These are phyloP conservation scores for Blastobotrys robertii DNA, from an alignment of 805 yeast species.

Conservation along the genomic window DNA sequence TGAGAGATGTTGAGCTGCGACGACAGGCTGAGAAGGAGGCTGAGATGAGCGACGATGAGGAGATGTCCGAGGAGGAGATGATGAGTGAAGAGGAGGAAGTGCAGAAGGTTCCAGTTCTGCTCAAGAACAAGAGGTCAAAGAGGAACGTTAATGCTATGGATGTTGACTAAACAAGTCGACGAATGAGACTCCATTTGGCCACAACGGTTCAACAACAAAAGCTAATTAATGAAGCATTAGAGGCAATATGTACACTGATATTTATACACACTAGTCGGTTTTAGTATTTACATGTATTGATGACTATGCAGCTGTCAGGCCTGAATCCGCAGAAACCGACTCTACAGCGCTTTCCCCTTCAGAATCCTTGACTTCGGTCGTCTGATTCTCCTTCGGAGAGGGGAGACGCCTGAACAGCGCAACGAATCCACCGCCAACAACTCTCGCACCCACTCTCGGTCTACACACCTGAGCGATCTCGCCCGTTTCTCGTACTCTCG, in stretches of 20 bases:
- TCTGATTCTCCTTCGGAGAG: too few relatives aligned
- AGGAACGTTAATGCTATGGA: neutral
- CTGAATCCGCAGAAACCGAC: too few relatives aligned
- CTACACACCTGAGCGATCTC: slow-evolving; percentile 37
- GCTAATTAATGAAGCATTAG: neutral
- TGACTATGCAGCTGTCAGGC: too few relatives aligned
- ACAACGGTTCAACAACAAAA: neutral
- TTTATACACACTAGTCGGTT: too few relatives aligned
- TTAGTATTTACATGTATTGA: too few relatives aligned
- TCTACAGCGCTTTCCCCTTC: too few relatives aligned
- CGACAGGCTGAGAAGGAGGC: slow-evolving; percentile 49
- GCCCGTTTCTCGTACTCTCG: slow-evolving; percentile 33
- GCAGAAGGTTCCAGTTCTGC: slow-evolving; percentile 38
- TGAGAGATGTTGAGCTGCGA: slow-evolving; percentile 87
- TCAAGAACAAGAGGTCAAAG: slow-evolving; percentile 51
- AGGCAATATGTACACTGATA: too few relatives aligned
- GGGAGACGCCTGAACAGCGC: slow-evolving; percentile 27
- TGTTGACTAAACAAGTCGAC: neutral
- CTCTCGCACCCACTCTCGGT: slow-evolving; percentile 39
- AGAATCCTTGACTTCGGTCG: too few relatives aligned
- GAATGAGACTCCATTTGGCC: neutral
- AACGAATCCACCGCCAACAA: slow-evolving; percentile 44
- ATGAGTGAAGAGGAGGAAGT: slow-evolving; percentile 30
- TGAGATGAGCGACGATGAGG: slow-evolving; percentile 36
- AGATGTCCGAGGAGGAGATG: slow-evolving; percentile 32